phyloP scores from a whole-genome alignment of 2,329 filamentous ascomycete species.

The Trichophyton mentagrophytes region DNA sequence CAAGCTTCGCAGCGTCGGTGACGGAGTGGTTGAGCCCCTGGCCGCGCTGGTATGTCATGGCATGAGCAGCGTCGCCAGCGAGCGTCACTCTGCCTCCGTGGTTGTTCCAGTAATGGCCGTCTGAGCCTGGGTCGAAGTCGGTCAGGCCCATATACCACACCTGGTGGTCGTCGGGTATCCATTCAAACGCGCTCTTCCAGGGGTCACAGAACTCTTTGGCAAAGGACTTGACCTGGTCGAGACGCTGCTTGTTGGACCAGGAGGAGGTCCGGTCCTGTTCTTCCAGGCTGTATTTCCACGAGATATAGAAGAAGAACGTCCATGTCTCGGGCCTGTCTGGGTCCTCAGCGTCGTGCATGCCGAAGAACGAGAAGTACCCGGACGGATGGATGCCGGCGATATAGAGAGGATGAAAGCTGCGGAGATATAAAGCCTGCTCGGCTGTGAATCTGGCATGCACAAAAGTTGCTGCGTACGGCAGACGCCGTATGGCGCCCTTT shows the following conservation, averaged over 20 bases:
- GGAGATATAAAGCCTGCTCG: constrained; percentile 34
- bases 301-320: constrained; percentile 37
- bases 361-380: constrained; percentile 30
- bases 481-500: constrained; percentile 22
- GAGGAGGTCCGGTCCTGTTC: constrained; percentile 28
- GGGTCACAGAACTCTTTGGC: constrained; percentile 35
- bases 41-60: constrained; percentile 31
- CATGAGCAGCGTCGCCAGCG: constrained; percentile 29
- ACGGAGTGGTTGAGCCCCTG: constrained; percentile 28
- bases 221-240: constrained; percentile 33
- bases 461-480: constrained; percentile 37
- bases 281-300: constrained; percentile 29
- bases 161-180: constrained; percentile 21
- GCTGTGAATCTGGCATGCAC: constrained; percentile 31
- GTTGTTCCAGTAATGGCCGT: constrained; percentile 22
- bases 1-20: constrained; percentile 18
- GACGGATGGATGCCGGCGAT: constrained; percentile 27
- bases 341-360: constrained; percentile 21
- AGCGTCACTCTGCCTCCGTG: constrained; percentile 22
- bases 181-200: constrained; percentile 29
- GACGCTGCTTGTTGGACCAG: constrained; percentile 14
- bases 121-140: constrained; percentile 19
- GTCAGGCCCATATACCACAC: constrained; percentile 23
- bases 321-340: constrained; percentile 19
- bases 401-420: constrained; percentile 35